Base-by-base conservation (phyloP, 345 rosid genomes). In the Hypericum perforatum region DNA sequence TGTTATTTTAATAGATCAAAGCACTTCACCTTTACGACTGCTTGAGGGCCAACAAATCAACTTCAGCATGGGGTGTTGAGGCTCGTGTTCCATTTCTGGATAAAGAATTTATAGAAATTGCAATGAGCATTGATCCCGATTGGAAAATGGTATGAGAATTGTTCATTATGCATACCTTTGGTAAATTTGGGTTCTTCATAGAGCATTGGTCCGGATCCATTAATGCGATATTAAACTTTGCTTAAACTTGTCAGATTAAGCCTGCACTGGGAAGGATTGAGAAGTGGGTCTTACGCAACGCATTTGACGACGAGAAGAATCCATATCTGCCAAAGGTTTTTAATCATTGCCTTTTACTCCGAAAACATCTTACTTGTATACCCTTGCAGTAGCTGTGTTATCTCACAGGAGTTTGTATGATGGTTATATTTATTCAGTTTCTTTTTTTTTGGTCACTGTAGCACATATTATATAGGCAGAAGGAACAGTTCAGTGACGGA, bases 61-160 rank as follows among this genome's bases (percentile, higher is more conserved):
- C 95, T 59, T 82, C 90, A 38, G 90, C 95, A 49, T 86, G 95
- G 95, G 95, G 95, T 61, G 71, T 86, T 66, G 91, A 86, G 76
- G 95, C 91, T 69, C 90, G 95, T 66, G 90, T 86, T 38, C 95
- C 95, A 66, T 86, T 86, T 68, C 65, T 86, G 29, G 91, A 86
- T 67, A 82, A 80, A 74, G 90, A 75, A 45, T 86, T 86, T 57
- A 68, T 86, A 56, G 45, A 72, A 45, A 46, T 69, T 37, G 84
- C 95, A 5, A 86, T 86, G 95, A 78, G 79, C 72, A 76, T 82
- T 14, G 84, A 86, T 65, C 95, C 95, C 10, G 85, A 86, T 49
- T 86, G 83, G 90, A 86, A 86, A 64, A 80, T 86, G 95, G 95
- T 86, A 76, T 8, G 58, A 41, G 32, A 41, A 14, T 41, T 62